A percentile compares a stretch with the other conserved stretches of the same genome.
Evolutionary conservation across 768 basidiomycete species (phyloP).

Genomic region (Boletus sp.): DNA sequence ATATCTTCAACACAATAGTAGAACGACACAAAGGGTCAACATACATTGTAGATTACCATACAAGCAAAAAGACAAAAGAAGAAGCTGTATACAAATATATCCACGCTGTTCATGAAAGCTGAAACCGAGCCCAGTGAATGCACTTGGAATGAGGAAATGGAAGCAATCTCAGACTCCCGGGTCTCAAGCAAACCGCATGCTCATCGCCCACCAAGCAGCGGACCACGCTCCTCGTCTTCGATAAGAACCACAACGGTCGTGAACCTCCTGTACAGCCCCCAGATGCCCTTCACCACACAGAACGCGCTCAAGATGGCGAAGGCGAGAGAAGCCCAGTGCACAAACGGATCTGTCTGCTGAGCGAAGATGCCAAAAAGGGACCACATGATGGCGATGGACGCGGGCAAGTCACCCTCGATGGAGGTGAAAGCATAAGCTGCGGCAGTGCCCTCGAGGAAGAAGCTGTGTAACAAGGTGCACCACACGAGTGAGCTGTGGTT

Average conservation of each 20-base stretch:
- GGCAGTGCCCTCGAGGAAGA: conserved; percentile 90
- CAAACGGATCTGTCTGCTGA: conserved; percentile 64
- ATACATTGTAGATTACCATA: conserved; percentile 5
- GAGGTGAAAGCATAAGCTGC: conserved; percentile 94
- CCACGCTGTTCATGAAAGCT: neutral
- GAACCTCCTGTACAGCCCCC: conserved; percentile 47
- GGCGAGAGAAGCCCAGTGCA: conserved; percentile 86
- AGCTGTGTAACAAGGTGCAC: conserved; percentile 37
- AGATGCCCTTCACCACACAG: conserved; percentile 77
- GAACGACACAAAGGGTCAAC: neutral
- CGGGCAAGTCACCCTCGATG: conserved; percentile 88
- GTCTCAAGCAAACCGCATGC: neutral
- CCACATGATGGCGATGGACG: conserved; percentile 88
- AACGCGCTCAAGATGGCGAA: conserved; percentile 83
- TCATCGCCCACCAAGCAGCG: conserved; percentile 54
- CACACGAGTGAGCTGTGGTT: conserved; percentile 5
- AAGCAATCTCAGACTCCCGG: neutral
- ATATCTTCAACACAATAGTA: neutral
- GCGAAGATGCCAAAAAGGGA: conserved; percentile 92
- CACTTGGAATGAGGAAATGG: neutral
- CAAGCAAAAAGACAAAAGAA: neutral
- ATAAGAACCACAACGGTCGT: conserved; percentile 55
- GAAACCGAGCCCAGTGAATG: neutral
- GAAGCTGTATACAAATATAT: conserved; percentile 1
- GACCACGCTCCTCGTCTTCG: conserved; percentile 84